Conservation (phyloP, 2,329 filamentous ascomycete genomes). For the Venturia pyrina region DNA sequence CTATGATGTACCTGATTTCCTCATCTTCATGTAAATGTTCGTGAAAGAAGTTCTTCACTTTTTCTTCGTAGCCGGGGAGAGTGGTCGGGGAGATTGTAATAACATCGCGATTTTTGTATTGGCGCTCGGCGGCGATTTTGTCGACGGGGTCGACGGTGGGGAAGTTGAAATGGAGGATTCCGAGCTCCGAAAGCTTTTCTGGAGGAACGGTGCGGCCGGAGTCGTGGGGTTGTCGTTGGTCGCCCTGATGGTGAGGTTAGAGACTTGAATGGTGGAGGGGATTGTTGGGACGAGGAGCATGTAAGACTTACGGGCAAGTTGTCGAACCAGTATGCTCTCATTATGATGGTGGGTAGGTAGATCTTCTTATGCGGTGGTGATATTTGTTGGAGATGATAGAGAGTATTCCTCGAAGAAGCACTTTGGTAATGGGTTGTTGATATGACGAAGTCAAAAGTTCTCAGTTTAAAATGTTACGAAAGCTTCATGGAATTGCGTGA, state of each 20-base stretch:
- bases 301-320: conserved; percentile 36
- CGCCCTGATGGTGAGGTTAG: conserved; percentile 50
- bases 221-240: conserved; percentile 86
- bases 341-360: conserved; percentile 26
- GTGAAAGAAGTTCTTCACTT: conserved; percentile 86
- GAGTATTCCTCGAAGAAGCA: not conserved
- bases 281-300: not conserved
- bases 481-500: not conserved
- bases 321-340: conserved; percentile 65
- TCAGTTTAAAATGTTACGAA: not conserved
- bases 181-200: conserved; percentile 59
- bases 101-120: conserved; percentile 92
- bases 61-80: conserved; percentile 83
- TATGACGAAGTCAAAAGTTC: not conserved
- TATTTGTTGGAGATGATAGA: not conserved
- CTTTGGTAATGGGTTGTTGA: not conserved
- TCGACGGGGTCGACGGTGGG: conserved; percentile 59
- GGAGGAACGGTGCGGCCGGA: conserved; percentile 60
- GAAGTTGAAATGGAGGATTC: conserved; percentile 69
- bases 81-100: conserved; percentile 77
- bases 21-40: conserved; percentile 98
- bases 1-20: conserved; percentile 91
- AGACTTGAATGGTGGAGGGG: conserved; percentile 9
- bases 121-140: conserved; percentile 59
- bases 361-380: not conserved